Evolutionary conservation across 2,329 filamentous ascomycete genomes (phyloP).

Genomic region (Emmonsiellopsis sp.): DNA sequence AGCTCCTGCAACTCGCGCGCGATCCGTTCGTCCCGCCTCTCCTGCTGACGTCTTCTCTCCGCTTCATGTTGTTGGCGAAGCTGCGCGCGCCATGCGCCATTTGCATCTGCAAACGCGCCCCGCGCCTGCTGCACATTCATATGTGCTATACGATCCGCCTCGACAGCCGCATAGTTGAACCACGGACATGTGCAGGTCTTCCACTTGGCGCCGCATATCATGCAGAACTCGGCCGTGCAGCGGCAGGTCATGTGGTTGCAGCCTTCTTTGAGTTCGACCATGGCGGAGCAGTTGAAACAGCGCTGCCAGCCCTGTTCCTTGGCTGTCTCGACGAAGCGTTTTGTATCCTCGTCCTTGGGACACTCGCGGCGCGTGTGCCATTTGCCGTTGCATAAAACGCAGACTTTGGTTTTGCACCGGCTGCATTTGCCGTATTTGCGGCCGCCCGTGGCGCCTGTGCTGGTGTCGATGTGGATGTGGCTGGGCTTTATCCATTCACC

Average conservation of each 20-base stretch:
- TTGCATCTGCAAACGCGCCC: slow-evolving; percentile 6
- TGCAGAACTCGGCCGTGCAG: slow-evolving; percentile 78
- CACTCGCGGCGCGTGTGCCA: slow-evolving; percentile 65
- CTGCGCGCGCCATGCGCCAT: slow-evolving; percentile 13
- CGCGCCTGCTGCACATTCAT: slow-evolving; percentile 69
- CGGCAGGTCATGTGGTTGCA: slow-evolving; percentile 85
- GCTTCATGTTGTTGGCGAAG: slow-evolving; percentile 40
- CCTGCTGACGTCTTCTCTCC: slow-evolving; percentile 40
- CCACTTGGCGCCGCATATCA: slow-evolving; percentile 75
- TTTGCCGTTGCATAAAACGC: slow-evolving; percentile 61
- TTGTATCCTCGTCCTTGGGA: slow-evolving; percentile 43
- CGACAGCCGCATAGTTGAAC: slow-evolving; percentile 57
- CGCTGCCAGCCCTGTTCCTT: slow-evolving; percentile 66
- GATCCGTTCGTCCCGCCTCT: slow-evolving; percentile 42
- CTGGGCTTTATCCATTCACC: slow-evolving; percentile 71
- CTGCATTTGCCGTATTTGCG: slow-evolving; percentile 62
- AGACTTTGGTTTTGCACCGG: slow-evolving; percentile 65
- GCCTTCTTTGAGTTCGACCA: slow-evolving; percentile 73
- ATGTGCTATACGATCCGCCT: slow-evolving; percentile 64
- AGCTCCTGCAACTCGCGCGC: slow-evolving; percentile 41
- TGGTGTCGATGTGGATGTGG: slow-evolving; percentile 50
- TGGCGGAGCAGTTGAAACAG: slow-evolving; percentile 67
- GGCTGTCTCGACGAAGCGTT: slow-evolving; percentile 50
- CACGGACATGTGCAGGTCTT: slow-evolving; percentile 74
- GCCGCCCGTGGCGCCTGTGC: slow-evolving; percentile 37